Base-by-base conservation (phyloP, 768 basidiomycete species). In the Mrakia hoshinonis region DNA sequence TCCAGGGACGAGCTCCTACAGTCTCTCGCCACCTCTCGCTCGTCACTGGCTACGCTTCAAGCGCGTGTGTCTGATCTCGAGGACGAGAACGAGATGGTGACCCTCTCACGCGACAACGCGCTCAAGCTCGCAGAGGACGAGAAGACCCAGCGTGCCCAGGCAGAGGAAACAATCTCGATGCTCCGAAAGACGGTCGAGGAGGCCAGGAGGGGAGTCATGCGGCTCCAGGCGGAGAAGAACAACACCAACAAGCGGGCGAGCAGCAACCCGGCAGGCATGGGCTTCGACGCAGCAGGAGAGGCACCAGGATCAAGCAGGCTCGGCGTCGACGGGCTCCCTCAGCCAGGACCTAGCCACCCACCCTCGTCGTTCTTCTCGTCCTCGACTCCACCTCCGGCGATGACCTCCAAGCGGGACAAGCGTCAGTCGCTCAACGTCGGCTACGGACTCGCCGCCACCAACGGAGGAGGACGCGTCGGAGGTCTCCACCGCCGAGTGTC, bases 341-440 rank as follows among this genome's bases (percentile, higher is more conserved):
- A 51, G 48, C n/a, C 54, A 20, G 54, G n/a, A 20, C 34, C 31
- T 20, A 31, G 51, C n/a, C 31, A 48, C 46, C 51, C 65, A n/a
- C 51, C 65, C 0, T 66, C 65, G 13, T 36, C 65, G 18, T 36
- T 66, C 29, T 49, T 46, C 11, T 51, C 65, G 1, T 52, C 65
- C 1, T 29, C 47, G 22, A 46, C 55, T 3, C 47, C 46, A 51
- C 46, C 61, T 31, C 12, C 60, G 4, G 4, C 61, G 3, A 31
- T 61, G 47, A 63, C 69, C 20, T 58, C 70, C 18, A 72, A 61
- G 64, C 36, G 70, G 48, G 70, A 72, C 60, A 72, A 67, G 64
- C 52, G 70, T n/a, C 52, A 43, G 2, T 72, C 70, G 20, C 70
- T 72, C 64, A 65, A 65, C 55, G 46, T 72, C 47, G 63, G 52